Base-by-base conservation (phyloP, 1,284 basidiomycete genomes). In the Tylopilus orsonianus region DNA sequence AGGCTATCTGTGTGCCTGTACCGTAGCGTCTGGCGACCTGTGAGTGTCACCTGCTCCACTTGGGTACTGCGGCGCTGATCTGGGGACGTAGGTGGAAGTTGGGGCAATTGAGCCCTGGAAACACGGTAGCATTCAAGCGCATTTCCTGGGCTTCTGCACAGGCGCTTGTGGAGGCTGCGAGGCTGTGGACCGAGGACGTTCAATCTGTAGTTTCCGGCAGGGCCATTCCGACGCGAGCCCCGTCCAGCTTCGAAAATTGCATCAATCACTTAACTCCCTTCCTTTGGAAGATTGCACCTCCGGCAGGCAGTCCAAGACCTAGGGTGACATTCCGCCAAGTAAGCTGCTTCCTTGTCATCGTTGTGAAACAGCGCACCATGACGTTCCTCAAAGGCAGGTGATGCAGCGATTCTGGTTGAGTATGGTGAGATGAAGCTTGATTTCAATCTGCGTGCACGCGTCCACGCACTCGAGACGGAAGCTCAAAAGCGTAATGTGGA, bases 401-500 rank as follows among this genome's bases (percentile, higher is more conserved):
- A 83, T 58, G 73, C 74, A 0, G 75, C 74, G 0, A 75, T 85
- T 44, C 67, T 83, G 1, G 71, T 82, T n/a, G 83, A 84, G 55
- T 81, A 77, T 53, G 82, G 81, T 0, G 58, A 64, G 6, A 75
- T 79, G 74, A 54, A 54, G 22, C 66, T 83, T 3, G 77, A 79
- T 49, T 74, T 84, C 41, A 53, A 66, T 12, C 53, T 79, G 22
- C 73, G 81, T 1, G 79, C 79, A 0, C 71, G 75, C 1, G 71
- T 84, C 4, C 82, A 85, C 59, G 75, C 76, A 1, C 76, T 81
- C 43, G 78, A 85, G 58, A 65, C 68, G 0, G 65, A 70, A 14
- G 59, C 81, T 16, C 61, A 61, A 4, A 56, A 57, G 23, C 57
- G 57, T 13, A 54, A 67, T 0, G 39, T 74, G 1, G 40, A 49